Evolutionary conservation across 176 grass and related monocot species (phyloP).

Genomic region (Ensete glaucum): DNA sequence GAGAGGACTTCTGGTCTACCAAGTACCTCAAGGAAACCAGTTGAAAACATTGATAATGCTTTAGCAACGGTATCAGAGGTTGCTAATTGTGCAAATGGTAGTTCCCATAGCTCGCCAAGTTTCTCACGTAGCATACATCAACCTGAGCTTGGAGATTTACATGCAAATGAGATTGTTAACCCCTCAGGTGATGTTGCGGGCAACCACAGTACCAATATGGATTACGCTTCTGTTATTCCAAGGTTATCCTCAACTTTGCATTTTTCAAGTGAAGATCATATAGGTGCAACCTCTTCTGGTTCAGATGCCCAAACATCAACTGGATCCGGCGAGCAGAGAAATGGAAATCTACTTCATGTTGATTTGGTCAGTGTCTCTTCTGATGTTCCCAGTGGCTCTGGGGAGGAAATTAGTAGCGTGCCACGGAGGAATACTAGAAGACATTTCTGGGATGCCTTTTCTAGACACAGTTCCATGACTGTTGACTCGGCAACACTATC

Average conservation of each 20-base stretch:
- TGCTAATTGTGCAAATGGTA: slow-evolving; percentile 26
- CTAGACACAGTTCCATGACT: slow-evolving; percentile 52
- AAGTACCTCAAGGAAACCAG: slow-evolving; percentile 33
- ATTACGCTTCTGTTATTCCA: slow-evolving; percentile 26
- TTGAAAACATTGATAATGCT: slow-evolving; percentile 14
- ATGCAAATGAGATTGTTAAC: slow-evolving; percentile 23
- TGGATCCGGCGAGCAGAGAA: slow-evolving; percentile 28
- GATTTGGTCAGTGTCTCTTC: slow-evolving; percentile 58
- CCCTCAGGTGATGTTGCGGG: slow-evolving; percentile 45
- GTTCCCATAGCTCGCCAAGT: slow-evolving; percentile 17
- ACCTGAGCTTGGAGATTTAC: slow-evolving; percentile 26
- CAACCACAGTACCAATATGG: slow-evolving; percentile 33
- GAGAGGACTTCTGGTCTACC: slow-evolving; percentile 30
- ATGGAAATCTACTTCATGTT: slow-evolving; percentile 60
- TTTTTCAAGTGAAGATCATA: slow-evolving; percentile 25
- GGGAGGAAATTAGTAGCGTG: slow-evolving; percentile 35
- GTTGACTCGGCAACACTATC: slow-evolving; percentile 26
- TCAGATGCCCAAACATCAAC: slow-evolving; percentile 32
- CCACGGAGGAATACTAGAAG: slow-evolving; percentile 61
- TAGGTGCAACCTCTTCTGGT: slow-evolving; percentile 26
- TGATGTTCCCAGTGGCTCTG: slow-evolving; percentile 22
- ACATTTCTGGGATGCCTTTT: slow-evolving; percentile 77
- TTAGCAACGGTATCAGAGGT: slow-evolving; percentile 19
- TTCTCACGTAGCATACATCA: slow-evolving; percentile 31
- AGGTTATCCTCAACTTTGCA: slow-evolving; percentile 28